These are phyloP conservation scores for Cryphonectria naterciae DNA, from an alignment of 2,329 filamentous ascomycete species.

Conservation along the genomic window DNA sequence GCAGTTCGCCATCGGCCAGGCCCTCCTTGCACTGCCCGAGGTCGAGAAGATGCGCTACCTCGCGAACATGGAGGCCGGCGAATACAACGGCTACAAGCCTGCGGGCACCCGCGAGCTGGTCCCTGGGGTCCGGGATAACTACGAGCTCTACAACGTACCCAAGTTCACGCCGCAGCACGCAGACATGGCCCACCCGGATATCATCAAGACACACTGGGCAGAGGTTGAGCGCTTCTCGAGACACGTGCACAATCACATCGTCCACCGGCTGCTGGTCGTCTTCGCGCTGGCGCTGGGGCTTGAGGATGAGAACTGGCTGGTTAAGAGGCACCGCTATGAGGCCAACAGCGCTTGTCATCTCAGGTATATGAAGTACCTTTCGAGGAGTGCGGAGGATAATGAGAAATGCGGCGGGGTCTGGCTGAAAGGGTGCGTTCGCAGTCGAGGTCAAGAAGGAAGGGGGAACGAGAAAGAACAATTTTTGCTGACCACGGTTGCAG, in stretches of 20 bases:
- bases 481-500: constrained; percentile 31
- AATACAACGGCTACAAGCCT: constrained; percentile 57
- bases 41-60: constrained; percentile 58
- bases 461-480: background rate
- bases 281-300: constrained; percentile 63
- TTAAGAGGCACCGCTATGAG: constrained; percentile 59
- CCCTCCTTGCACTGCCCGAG: constrained; percentile 51
- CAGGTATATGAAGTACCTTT: constrained; percentile 62
- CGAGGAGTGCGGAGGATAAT: constrained; percentile 46
- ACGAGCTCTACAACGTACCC: constrained; percentile 64
- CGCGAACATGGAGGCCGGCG: constrained; percentile 48
- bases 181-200: constrained; percentile 46
- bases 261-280: constrained; percentile 57
- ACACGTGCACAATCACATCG: constrained; percentile 48
- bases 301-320: constrained; percentile 59
- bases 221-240: constrained; percentile 59
- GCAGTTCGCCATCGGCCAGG: constrained; percentile 60
- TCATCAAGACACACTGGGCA: constrained; percentile 51
- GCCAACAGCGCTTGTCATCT: constrained; percentile 59
- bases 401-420: constrained; percentile 41
- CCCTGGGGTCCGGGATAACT: constrained; percentile 53
- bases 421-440: constrained; percentile 35
- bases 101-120: constrained; percentile 39
- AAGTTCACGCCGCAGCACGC: constrained; percentile 56
- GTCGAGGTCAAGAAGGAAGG: too few relatives aligned